A percentile compares a stretch with the other conserved stretches of the same genome.
These are phyloP conservation scores for Fusarium sp. DNA, from an alignment of 2,329 filamentous ascomycete genomes.

Conservation along the genomic window DNA sequence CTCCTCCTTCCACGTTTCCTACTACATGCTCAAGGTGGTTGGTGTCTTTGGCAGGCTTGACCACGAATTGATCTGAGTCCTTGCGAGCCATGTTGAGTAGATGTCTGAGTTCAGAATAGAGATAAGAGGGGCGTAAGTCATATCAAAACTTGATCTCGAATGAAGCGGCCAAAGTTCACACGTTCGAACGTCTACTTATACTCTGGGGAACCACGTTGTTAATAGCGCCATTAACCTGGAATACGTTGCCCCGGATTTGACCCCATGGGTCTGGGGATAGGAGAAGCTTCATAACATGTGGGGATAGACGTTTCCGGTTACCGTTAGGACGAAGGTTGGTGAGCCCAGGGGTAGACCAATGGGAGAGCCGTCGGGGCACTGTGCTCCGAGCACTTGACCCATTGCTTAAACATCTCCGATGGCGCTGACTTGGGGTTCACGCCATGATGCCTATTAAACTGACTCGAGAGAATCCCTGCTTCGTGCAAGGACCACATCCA, in stretches of 20 bases:
- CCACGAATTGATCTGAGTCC: neutral
- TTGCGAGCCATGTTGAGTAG: neutral
- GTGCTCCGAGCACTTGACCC: neutral
- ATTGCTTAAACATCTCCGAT: neutral
- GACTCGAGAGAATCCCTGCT: neutral
- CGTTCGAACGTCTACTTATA: neutral
- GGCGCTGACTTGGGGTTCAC: neutral
- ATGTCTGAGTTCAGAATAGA: neutral
- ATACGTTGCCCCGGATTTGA: neutral
- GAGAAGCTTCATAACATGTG: neutral
- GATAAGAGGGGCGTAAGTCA: neutral
- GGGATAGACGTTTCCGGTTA: neutral
- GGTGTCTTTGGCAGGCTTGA: neutral
- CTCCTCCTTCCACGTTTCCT: neutral
- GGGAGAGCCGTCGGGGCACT: neutral
- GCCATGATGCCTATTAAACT: neutral
- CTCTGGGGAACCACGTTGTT: neutral
- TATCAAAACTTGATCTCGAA: neutral
- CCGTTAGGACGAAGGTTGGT: neutral
- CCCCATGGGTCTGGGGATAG: neutral
- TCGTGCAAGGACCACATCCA: neutral
- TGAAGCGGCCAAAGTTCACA: neutral
- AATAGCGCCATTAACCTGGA: neutral
- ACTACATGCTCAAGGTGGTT: neutral
- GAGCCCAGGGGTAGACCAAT: neutral